Evolutionary conservation across 176 grass and related monocot species (phyloP).

Genomic region (Tuctoria greenei): DNA sequence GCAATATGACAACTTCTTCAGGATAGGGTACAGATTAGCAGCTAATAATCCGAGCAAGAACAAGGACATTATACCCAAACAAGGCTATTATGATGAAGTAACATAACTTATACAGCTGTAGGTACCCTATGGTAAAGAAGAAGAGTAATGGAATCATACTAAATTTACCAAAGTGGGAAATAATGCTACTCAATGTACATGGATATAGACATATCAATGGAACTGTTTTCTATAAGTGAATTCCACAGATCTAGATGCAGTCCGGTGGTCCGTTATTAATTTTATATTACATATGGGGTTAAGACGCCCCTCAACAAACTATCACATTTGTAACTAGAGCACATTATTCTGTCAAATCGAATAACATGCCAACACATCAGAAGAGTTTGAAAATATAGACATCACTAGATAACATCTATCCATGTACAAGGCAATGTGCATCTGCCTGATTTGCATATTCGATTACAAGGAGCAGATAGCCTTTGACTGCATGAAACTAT

Average conservation of each 20-base stretch:
- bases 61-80: neutral
- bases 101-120: neutral
- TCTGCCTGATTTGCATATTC: no score
- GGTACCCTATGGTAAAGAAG: neutral
- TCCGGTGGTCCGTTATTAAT: neutral
- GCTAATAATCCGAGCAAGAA: neutral
- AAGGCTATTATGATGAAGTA: neutral
- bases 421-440: no score
- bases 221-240: neutral
- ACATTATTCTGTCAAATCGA: neutral
- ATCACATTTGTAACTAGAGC: neutral
- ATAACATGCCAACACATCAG: no score
- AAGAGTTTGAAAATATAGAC: no score
- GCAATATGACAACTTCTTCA: neutral
- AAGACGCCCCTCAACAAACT: constrained; percentile 6
- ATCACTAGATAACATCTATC: no score
- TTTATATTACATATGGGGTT: neutral
- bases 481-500: no score
- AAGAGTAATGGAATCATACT: neutral
- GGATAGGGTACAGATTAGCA: neutral
- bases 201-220: neutral
- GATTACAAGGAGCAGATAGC: no score
- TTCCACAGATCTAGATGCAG: neutral
- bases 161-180: neutral
- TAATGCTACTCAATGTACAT: neutral